phyloP scores from a whole-genome alignment of 1,284 basidiomycete species.

The Rhodotorula sp. region DNA sequence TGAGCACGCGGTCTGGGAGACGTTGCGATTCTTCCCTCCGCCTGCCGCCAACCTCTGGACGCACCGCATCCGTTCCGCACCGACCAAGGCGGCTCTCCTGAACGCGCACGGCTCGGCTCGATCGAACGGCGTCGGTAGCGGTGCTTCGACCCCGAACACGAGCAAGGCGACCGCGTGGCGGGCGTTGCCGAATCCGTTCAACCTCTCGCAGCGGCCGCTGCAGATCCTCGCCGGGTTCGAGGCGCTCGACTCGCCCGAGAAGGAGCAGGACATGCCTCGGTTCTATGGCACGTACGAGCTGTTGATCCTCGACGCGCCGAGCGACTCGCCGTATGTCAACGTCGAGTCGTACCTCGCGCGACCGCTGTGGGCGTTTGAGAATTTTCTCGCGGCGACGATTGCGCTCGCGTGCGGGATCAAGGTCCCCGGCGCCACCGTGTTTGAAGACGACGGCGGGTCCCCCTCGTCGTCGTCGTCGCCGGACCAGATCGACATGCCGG shows the following conservation, averaged over 20 bases:
- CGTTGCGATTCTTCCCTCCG: constrained; percentile 16
- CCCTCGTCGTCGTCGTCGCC: neutral
- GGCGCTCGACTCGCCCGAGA: constrained; percentile 34
- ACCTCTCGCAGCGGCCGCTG: constrained; percentile 16
- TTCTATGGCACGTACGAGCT: constrained; percentile 31
- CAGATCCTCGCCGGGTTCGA: constrained; percentile 28
- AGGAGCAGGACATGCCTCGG: constrained; percentile 26
- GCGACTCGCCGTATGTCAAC: constrained; percentile 15
- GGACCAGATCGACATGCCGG: constrained; percentile 18
- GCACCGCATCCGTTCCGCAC: constrained; percentile 32
- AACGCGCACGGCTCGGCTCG: constrained; percentile 6
- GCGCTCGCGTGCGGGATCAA: constrained; percentile 24
- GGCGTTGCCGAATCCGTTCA: constrained; percentile 32
- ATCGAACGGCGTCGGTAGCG: constrained; percentile 12
- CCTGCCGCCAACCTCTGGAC: constrained; percentile 36
- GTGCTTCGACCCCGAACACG: constrained; percentile 1
- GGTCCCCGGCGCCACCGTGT: constrained; percentile 16
- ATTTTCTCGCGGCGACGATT: constrained; percentile 28
- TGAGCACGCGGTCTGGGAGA: constrained; percentile 1
- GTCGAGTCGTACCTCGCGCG: constrained; percentile 24
- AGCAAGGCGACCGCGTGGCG: constrained; percentile 17
- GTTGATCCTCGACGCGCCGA: constrained; percentile 34
- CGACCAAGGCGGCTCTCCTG: constrained; percentile 19
- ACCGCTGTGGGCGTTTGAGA: constrained; percentile 28
- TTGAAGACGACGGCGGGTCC: neutral